Base-by-base conservation (phyloP, 768 basidiomycete species). In the Pholiota molesta region DNA sequence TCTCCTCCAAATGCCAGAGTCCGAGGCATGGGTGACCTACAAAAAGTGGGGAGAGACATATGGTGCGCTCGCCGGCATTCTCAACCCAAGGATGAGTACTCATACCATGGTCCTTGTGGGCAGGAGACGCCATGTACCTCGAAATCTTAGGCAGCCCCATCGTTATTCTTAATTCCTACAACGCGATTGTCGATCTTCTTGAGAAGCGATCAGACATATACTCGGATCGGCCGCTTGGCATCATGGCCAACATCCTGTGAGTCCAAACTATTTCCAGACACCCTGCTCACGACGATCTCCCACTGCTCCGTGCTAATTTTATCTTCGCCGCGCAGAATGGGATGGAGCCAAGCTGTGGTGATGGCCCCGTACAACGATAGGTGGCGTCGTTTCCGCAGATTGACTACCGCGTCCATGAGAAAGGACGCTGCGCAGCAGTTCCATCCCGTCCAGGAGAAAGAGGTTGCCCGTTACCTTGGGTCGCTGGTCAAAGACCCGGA, bases 161-260 rank as follows among this genome's bases (percentile, higher is more conserved):
- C 26, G 54, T 75, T 21, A 57, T 75, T 13, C 52, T 75, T 33
- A 72, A 72, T 40, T 68, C 71, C 10, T 65, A 69, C 26, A 54
- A 67, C 28, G 63, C 66, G 6, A 68, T 66, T 31, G 57, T 66
- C 26, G 71, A 72, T 44, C 62, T 75, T 7, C 60, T 75, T 23
- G 72, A 71, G 51, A 71, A 69, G 57, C 62, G 69, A 19, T 68
- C 71, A 14, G 65, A 69, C 7, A 70, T 70, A 0, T 72, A 75
- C 53, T 75, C 74, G 1, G 71, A 73, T 54, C 62, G 70, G 17
- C 70, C 66, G 1, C 7, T 67, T 10, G 60, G 64, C 28, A 54
- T 64, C 11, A 62, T 71, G 57, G 65, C 65, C 23, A 64, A 66
- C 37, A 60, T 62, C 14, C 23, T 68, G 66, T 68, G 17, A 31